A percentile compares a stretch with the other conserved stretches of the same genome.
phyloP scores from a whole-genome alignment of 2,329 filamentous ascomycete species.

The Thelonectria olida region DNA sequence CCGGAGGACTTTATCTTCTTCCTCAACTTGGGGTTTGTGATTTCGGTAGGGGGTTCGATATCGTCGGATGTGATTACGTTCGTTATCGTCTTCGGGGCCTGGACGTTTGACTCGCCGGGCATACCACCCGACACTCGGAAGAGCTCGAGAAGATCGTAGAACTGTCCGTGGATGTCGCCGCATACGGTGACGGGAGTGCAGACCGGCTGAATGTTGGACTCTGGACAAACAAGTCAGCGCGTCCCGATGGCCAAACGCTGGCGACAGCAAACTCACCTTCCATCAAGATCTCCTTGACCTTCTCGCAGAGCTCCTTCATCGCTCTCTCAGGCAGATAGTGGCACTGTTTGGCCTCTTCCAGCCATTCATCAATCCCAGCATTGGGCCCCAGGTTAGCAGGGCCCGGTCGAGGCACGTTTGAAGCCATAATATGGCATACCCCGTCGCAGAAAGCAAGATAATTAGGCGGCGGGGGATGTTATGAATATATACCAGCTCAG shows the following conservation, averaged over 20 bases:
- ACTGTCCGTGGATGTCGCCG: constrained; percentile 98
- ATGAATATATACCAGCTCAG: constrained; percentile 34
- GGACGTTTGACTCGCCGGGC: constrained; percentile 81
- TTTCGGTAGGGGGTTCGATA: constrained; percentile 88
- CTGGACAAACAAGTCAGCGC: constrained; percentile 55
- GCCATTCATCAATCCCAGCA: constrained; percentile 93
- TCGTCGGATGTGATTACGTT: constrained; percentile 88
- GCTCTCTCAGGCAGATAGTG: constrained; percentile 95
- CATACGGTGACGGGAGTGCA: constrained; percentile 96
- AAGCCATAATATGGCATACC: constrained; percentile 49
- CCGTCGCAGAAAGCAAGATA: constrained; percentile 32
- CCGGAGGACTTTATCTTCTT: constrained; percentile 75
- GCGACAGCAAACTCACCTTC: constrained; percentile 69
- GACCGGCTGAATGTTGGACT: constrained; percentile 99
- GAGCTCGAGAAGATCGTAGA: constrained; percentile 96
- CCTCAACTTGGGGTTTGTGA: constrained; percentile 86
- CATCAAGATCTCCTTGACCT: constrained; percentile 99
- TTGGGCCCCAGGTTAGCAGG: constrained; percentile 85
- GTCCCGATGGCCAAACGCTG: constrained; percentile 1
- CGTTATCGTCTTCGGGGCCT: constrained; percentile 73
- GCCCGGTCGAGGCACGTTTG: constrained; percentile 82
- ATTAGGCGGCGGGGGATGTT: constrained; percentile 27
- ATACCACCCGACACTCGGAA: constrained; percentile 97
- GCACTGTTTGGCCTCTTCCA: constrained; percentile 95
- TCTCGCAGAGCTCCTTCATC: constrained; percentile 99